Percentiles rank a stretch among this genome's conserved stretches.
Conservation (phyloP, 371 early-diverging fungal genomes). For the Rhizomucor pusillus region DNA sequence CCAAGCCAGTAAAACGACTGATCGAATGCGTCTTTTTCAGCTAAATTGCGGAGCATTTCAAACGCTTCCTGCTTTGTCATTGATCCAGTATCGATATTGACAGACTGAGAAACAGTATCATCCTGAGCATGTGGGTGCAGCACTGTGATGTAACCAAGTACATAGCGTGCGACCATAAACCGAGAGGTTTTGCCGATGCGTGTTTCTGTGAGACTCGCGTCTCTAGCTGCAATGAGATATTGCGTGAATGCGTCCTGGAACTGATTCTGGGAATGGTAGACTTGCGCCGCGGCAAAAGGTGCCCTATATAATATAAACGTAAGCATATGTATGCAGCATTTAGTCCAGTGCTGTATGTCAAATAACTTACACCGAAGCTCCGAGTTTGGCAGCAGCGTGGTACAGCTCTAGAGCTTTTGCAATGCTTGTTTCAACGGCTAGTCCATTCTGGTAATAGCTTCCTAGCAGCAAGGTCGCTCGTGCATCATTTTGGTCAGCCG, state of each 20-base stretch:
- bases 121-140: background rate
- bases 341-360: background rate
- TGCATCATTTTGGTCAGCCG: slow-evolving; percentile 72
- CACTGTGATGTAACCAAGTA: slow-evolving; percentile 11
- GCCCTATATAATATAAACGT: slow-evolving; percentile 13
- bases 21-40: slow-evolving; percentile 14
- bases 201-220: slow-evolving; percentile 8
- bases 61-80: slow-evolving; percentile 16
- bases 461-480: slow-evolving; percentile 71
- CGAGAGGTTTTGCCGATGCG: slow-evolving; percentile 12
- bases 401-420: slow-evolving; percentile 51
- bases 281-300: slow-evolving; percentile 25
- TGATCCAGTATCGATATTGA: slow-evolving; percentile 1
- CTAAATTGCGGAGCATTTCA: slow-evolving; percentile 9
- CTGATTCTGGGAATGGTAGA: slow-evolving; percentile 15
- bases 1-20: slow-evolving; percentile 21
- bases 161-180: slow-evolving; percentile 22
- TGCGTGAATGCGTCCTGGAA: slow-evolving; percentile 22
- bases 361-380: slow-evolving; percentile 22
- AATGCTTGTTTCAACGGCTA: slow-evolving; percentile 42
- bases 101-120: background rate
- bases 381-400: slow-evolving; percentile 19
- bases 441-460: slow-evolving; percentile 44
- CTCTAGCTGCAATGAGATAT: slow-evolving; percentile 16
- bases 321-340: background rate